Conservation (phyloP, 495 filamentous ascomycete genomes). For the Schizothecium vesticola region DNA sequence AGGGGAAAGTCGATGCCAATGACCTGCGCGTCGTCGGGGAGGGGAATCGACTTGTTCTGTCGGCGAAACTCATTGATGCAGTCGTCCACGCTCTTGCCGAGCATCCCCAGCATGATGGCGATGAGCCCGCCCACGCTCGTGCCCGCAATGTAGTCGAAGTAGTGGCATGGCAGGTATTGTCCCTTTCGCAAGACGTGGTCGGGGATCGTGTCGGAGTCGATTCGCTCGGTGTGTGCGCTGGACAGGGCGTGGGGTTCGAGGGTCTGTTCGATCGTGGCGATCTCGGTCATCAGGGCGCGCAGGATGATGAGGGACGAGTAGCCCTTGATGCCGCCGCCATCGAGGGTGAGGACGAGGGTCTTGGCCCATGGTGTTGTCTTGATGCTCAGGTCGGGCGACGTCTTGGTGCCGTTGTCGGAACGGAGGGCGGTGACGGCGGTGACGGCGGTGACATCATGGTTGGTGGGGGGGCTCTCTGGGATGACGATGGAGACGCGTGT, state of each 20-base stretch:
- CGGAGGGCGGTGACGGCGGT: conserved; percentile 1
- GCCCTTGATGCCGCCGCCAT: conserved; percentile 30
- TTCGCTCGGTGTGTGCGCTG: conserved; percentile 24
- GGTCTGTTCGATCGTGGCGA: conserved; percentile 21
- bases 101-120: conserved; percentile 34
- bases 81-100: conserved; percentile 25
- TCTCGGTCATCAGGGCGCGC: conserved; percentile 25
- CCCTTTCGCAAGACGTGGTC: conserved; percentile 35
- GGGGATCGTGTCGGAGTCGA: conserved; percentile 35
- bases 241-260: conserved; percentile 17
- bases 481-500: conserved; percentile 26
- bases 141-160: conserved; percentile 39
- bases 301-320: conserved; percentile 30
- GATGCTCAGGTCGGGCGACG: conserved; percentile 18
- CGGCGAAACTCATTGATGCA: conserved; percentile 28
- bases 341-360: conserved; percentile 27
- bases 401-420: neutral
- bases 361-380: conserved; percentile 26
- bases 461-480: conserved; percentile 16
- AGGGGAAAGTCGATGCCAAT: conserved; percentile 24
- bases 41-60: conserved; percentile 27
- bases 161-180: conserved; percentile 47
- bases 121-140: conserved; percentile 35
- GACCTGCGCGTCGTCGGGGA: conserved; percentile 16
- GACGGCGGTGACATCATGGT: conserved; percentile 9